Evolutionary conservation across 352 stramenopile species (phyloP).

Genomic region (Phytopythium chamaehyphon): DNA sequence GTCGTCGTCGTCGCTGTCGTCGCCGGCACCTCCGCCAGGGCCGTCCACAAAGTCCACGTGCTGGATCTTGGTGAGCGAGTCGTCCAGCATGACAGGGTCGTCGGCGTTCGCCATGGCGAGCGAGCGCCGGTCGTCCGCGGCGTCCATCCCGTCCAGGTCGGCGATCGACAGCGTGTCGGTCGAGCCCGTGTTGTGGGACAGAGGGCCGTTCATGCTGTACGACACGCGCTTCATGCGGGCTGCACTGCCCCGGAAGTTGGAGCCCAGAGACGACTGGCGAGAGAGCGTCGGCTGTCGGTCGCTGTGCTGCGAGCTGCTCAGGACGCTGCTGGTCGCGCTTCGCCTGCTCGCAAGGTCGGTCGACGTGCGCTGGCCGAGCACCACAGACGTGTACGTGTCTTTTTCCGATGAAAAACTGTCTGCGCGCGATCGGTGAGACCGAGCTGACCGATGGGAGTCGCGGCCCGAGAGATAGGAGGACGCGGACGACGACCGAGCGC

Average conservation of each 20-base stretch:
- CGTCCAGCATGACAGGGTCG: conserved; percentile 45
- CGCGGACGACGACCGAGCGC: conserved; percentile 31
- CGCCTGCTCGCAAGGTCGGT: conserved; percentile 20
- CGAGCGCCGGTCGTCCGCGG: conserved; percentile 3
- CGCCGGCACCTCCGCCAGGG: conserved; percentile 21
- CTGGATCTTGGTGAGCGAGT: conserved; percentile 31
- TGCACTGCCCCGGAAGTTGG: conserved; percentile 7
- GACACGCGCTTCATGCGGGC: conserved; percentile 11
- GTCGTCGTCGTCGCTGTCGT: conserved; percentile 20
- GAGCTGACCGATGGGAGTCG: conserved; percentile 5
- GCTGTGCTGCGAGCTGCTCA: conserved; percentile 12
- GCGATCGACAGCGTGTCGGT: conserved; percentile 47
- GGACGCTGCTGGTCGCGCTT: conserved; percentile 12
- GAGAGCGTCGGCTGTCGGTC: conserved; percentile 12
- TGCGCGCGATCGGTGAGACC: conserved; percentile 8
- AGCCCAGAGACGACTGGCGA: conserved; percentile 20
- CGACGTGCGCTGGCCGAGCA: conserved; percentile 1
- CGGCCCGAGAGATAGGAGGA: conserved; percentile 4
- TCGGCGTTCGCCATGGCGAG: conserved; percentile 7
- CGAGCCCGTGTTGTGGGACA: conserved; percentile 16
- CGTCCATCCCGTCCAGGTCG: conserved; percentile 19
- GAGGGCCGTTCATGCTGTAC: conserved; percentile 12
- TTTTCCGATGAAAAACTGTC: conserved; percentile 36
- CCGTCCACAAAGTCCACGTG: conserved; percentile 47
- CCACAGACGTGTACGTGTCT: conserved; percentile 13